Base-by-base conservation (phyloP, 805 yeast species). In the Cyberlindnera japonica region DNA sequence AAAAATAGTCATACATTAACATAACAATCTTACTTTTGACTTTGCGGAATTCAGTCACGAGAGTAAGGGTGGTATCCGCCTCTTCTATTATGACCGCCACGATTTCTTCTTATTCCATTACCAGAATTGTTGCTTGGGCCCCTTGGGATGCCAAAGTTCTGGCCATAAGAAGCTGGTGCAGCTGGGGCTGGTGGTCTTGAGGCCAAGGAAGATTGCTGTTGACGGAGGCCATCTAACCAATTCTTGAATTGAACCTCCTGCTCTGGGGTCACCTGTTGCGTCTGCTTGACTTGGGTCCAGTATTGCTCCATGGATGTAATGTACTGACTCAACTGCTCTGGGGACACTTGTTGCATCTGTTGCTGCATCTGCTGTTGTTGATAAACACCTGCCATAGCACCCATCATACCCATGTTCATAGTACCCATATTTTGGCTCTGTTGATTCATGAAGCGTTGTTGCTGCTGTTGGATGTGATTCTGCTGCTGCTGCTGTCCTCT, bases 261-360 rank as follows among this genome's bases (percentile, higher is more conserved):
- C 25, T 38, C 40, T 14, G 40, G 38, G 16, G 42, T 29, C 16
- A 40, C 44, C 20, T 45, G 45, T 20, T 38, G 41, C 8, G 40
- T 36, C 30, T 45, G 49, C 21, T 38, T 16, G 26, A 39, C 37
- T 31, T 41, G 45, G 1, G 71, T 72, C 83, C 84, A 80, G 48
- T 75, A 75, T 49, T 72, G 76, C 55, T 74, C 79, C 76, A 77
- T 72, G 57, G 75, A 71, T 57, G 74, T 77, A 70, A 79, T 75
- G 55, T 80, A 80, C 45, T 77, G 83, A 38, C 71, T 77, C 74
- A 77, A 72, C 67, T 75, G 75, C 49, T 77, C 83, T 10, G 81
- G 69, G 10, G 52, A 41, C 34, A 57, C 52, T n/a, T n/a, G n/a
- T n/a, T n/a, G n/a, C 34, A 26, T 22, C 13, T 20, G 29, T 29